A percentile compares a stretch with the other conserved stretches of the same genome.
Evolutionary conservation across 139 green algal genomes (phyloP).

Genomic region (Asterochloris erici): DNA sequence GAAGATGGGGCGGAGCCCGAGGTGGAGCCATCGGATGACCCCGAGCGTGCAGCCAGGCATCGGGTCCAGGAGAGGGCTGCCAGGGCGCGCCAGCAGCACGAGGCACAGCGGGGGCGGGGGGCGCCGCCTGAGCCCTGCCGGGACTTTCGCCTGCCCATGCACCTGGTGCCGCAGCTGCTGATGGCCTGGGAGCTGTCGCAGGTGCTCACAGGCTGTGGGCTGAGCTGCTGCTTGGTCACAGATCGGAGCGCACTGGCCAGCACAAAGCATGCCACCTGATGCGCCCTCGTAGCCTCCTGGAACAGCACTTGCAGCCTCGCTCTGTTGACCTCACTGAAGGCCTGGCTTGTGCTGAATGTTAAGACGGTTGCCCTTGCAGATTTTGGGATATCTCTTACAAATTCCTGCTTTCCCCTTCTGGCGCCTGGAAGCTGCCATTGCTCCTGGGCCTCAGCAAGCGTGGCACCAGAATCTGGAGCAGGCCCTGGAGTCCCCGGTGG

Average conservation of each 20-base stretch:
- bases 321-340: background rate
- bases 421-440: conserved; percentile 69
- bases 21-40: background rate
- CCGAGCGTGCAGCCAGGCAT: background rate
- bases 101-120: conserved; percentile 30
- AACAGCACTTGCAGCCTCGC: background rate
- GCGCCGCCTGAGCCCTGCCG: conserved; percentile 36
- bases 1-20: background rate
- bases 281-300: background rate
- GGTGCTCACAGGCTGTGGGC: background rate
- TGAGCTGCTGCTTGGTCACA: background rate
- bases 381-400: conserved; percentile 59
- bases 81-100: conserved; percentile 5
- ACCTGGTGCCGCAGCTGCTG: conserved; percentile 59
- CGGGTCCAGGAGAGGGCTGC: background rate
- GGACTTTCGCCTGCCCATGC: conserved; percentile 40
- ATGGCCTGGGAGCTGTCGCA: conserved; percentile 64
- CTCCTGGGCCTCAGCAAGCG: conserved; percentile 31
- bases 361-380: conserved; percentile 22
- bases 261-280: background rate
- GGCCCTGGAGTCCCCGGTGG: too few relatives aligned
- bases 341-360: background rate
- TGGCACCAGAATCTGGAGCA: too few relatives aligned
- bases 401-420: conserved; percentile 64
- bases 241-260: background rate